phyloP scores from a whole-genome alignment of 73 alveolate genomes.

The Breviolum minutum region DNA sequence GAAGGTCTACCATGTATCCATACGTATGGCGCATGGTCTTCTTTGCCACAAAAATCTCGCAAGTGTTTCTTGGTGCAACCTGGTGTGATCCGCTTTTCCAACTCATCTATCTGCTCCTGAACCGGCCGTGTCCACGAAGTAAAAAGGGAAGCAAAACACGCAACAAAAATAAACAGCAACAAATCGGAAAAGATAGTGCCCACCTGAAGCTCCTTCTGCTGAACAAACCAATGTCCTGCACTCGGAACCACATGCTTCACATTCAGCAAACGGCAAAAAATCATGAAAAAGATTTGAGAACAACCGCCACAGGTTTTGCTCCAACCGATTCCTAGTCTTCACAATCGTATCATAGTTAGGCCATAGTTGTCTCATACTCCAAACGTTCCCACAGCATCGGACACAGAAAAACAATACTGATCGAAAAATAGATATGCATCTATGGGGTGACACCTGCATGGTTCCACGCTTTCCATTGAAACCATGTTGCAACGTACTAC shows the following conservation, averaged over 20 bases:
- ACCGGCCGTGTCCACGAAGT: not conserved
- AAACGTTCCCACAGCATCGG: not conserved
- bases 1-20: too few species aligned
- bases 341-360: not conserved
- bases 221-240: conserved; percentile 5
- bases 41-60: too few species aligned
- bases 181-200: not conserved
- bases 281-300: not conserved
- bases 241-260: not conserved
- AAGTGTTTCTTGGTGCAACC: not conserved
- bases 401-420: not conserved
- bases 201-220: not conserved
- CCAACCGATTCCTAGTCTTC: too few species aligned
- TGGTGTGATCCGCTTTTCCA: conserved; percentile 12
- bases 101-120: conserved; percentile 36
- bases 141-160: not conserved
- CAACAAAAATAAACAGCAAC: not conserved
- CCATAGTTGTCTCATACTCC: not conserved
- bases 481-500: too few species aligned
- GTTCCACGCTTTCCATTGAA: too few species aligned
- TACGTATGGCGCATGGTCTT: too few species aligned
- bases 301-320: not conserved
- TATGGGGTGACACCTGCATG: too few species aligned
- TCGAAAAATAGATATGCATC: not conserved
- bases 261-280: not conserved